Percentiles rank a stretch among this genome's conserved stretches.
Evolutionary conservation across 1,139 yeast species (phyloP).

Genomic region (Lodderomyces orthopsilosis): DNA sequence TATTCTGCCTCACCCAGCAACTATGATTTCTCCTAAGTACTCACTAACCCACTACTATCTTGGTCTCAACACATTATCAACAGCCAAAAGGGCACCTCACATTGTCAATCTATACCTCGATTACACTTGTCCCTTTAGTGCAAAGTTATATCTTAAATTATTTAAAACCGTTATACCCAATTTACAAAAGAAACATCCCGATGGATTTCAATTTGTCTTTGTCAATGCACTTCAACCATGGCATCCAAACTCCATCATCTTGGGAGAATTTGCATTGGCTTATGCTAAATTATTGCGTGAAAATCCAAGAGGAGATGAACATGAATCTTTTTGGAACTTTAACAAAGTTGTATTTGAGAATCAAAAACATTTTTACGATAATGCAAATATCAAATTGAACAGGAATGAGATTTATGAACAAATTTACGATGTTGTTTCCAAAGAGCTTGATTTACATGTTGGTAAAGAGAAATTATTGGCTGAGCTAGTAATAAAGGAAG

Average conservation of each 20-base stretch:
- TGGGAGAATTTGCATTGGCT: slow-evolving; percentile 73
- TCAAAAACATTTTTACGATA: slow-evolving; percentile 58
- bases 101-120: slow-evolving; percentile 60
- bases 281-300: slow-evolving; percentile 59
- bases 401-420: slow-evolving; percentile 57
- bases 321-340: slow-evolving; percentile 57
- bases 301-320: slow-evolving; percentile 11
- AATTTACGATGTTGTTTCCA: slow-evolving; percentile 51
- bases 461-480: slow-evolving; percentile 36
- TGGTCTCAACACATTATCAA: slow-evolving; percentile 20
- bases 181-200: slow-evolving; percentile 46
- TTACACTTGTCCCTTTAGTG: slow-evolving; percentile 76
- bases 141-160: slow-evolving; percentile 58
- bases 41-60: slow-evolving; percentile 36
- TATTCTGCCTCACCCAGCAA: neutral
- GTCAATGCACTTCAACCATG: slow-evolving; percentile 80
- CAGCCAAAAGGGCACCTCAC: slow-evolving; percentile 25
- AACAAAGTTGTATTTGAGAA: slow-evolving; percentile 54
- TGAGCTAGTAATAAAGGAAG: slow-evolving; percentile 27
- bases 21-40: slow-evolving; percentile 44
- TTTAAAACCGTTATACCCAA: slow-evolving; percentile 52
- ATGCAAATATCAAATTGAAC: slow-evolving; percentile 50
- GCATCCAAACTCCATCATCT: slow-evolving; percentile 71
- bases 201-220: slow-evolving; percentile 54
- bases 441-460: slow-evolving; percentile 34